Percentiles rank a stretch among this genome's conserved stretches.
Evolutionary conservation across 2,329 filamentous ascomycete species (phyloP).

Genomic region (Penicillium sp.): DNA sequence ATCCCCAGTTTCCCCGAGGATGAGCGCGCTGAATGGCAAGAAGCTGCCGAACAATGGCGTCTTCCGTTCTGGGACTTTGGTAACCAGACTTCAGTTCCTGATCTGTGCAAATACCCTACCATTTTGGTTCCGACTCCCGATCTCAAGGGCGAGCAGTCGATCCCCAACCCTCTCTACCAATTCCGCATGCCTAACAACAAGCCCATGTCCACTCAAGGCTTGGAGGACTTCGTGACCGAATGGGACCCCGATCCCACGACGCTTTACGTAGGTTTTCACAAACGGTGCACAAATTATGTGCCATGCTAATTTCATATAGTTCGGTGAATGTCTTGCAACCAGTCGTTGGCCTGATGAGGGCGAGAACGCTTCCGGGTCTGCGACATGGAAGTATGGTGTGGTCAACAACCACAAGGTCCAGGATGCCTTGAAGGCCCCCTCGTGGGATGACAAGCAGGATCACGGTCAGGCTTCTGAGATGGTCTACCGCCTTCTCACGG

Average conservation of each 20-base stretch:
- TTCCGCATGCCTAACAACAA: constrained; percentile 41
- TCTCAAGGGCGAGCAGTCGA: constrained; percentile 39
- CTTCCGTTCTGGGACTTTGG: constrained; percentile 58
- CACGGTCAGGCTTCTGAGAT: constrained; percentile 21
- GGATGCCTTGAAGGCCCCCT: constrained; percentile 15
- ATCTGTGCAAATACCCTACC: constrained; percentile 28
- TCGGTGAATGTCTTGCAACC: constrained; percentile 21
- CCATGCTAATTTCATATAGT: constrained; percentile 9
- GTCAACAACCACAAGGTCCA: constrained; percentile 25
- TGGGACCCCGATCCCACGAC: constrained; percentile 1
- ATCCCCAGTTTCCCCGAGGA: constrained; percentile 47
- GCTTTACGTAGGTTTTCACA: neutral
- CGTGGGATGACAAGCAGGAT: constrained; percentile 10
- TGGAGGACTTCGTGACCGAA: constrained; percentile 5
- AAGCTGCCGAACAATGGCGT: constrained; percentile 48
- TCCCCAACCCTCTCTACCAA: constrained; percentile 51
- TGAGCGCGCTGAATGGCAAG: constrained; percentile 52
- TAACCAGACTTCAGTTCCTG: constrained; percentile 27
- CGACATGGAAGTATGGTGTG: constrained; percentile 20
- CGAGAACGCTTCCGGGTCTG: constrained; percentile 13
- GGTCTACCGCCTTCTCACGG: constrained; percentile 22
- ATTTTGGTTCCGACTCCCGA: constrained; percentile 44
- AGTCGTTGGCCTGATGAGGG: constrained; percentile 30
- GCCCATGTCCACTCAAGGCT: constrained; percentile 14
- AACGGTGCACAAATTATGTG: no score